Evolutionary conservation across 768 basidiomycete genomes (phyloP).

Genomic region (Myochromella boudieri): DNA sequence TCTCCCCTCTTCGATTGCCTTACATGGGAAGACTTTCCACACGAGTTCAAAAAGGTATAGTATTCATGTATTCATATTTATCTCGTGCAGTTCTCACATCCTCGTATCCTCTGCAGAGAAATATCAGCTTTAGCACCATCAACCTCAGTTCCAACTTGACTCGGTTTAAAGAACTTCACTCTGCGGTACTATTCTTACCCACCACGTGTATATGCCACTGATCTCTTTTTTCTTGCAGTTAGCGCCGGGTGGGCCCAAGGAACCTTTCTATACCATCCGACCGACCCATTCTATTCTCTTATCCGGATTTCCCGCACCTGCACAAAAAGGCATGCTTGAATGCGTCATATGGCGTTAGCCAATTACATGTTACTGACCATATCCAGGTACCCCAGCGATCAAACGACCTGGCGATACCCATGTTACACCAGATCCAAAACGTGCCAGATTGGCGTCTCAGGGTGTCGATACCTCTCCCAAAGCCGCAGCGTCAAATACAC

Average conservation of each 20-base stretch:
- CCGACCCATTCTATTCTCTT: conserved; percentile 46
- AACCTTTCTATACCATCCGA: conserved; percentile 59
- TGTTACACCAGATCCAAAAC: conserved; percentile 44
- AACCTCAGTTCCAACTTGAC: conserved; percentile 41
- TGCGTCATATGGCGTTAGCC: too few species aligned
- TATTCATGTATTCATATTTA: background rate
- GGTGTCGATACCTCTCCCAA: conserved; percentile 22
- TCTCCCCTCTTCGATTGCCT: conserved; percentile 44
- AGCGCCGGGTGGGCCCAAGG: conserved; percentile 32
- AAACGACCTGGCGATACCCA: conserved; percentile 47
- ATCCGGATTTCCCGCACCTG: conserved; percentile 42
- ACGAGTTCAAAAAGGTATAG: conserved; percentile 59
- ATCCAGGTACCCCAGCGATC: conserved; percentile 21
- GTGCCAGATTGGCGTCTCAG: conserved; percentile 31
- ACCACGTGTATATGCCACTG: background rate
- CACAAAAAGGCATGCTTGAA: conserved; percentile 30
- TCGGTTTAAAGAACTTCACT: conserved; percentile 51
- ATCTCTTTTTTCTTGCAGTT: conserved; percentile 23
- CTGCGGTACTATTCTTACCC: conserved; percentile 32
- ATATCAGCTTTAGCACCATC: conserved; percentile 57
- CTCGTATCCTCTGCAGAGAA: conserved; percentile 40
- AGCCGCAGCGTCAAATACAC: conserved; percentile 18
- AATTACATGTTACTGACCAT: background rate
- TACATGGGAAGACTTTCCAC: conserved; percentile 60
- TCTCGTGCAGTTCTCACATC: background rate